Conservation (phyloP, 257 asterid species). For the Marsdenia floribunda region DNA sequence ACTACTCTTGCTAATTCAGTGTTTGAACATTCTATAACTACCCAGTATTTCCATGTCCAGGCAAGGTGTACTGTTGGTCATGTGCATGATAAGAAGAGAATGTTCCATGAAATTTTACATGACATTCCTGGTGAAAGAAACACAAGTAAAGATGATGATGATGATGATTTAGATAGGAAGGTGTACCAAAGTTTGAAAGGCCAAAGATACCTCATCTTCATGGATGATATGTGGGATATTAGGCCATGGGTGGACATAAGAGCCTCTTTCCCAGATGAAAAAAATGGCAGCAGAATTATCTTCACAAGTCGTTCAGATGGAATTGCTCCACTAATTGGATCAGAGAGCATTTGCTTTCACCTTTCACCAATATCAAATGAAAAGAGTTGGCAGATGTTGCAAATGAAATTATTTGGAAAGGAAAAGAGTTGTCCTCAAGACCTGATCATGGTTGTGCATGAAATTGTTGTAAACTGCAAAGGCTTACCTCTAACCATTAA, state of each 20-base stretch:
- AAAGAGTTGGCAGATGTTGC: not conserved
- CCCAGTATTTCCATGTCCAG: not conserved
- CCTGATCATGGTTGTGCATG: not conserved
- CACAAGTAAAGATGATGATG: not conserved
- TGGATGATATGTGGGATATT: not conserved
- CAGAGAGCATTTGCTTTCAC: not conserved
- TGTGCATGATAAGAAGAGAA: not conserved
- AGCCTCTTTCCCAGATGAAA: not conserved
- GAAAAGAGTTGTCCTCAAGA: not conserved
- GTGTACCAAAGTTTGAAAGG: not conserved
- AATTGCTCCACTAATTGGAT: not conserved
- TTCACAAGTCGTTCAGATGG: not conserved
- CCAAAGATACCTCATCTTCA: not conserved
- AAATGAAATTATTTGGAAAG: not conserved
- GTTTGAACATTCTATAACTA: not conserved
- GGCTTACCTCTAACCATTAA: conserved; percentile 6
- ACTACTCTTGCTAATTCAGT: not conserved
- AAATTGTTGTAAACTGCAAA: not conserved
- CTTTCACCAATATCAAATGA: not conserved
- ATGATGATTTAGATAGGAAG: not conserved
- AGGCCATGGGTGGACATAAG: not conserved
- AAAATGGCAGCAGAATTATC: not conserved
- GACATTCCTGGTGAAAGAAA: not conserved
- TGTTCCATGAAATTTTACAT: not conserved
- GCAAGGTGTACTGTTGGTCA: not conserved